A percentile compares a stretch with the other conserved stretches of the same genome.
Conservation (phyloP, 192 early-diverging fungal genomes). For the Rhizophlyctis rosea region DNA sequence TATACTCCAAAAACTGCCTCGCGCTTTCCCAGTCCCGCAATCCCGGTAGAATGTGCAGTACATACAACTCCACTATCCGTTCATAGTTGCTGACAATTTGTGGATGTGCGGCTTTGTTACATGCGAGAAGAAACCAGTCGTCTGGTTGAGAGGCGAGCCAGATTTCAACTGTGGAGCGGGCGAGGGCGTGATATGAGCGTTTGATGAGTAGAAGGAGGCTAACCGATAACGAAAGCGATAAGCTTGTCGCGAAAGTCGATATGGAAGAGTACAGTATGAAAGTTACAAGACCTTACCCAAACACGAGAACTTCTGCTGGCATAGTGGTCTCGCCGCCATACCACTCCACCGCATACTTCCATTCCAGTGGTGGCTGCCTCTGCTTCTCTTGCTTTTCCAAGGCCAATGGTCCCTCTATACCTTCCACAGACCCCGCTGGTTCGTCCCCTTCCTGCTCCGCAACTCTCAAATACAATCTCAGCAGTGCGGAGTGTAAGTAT, state of each 20-base stretch:
- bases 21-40: slow-evolving; percentile 21
- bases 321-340: neutral
- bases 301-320: neutral
- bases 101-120: neutral
- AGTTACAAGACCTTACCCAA: neutral
- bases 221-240: neutral
- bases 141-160: neutral
- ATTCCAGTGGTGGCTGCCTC: too few species aligned
- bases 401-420: neutral
- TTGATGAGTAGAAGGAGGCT: neutral
- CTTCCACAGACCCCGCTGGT: neutral
- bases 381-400: too few species aligned
- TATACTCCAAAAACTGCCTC: slow-evolving; percentile 24
- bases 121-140: neutral
- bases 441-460: neutral
- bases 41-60: slow-evolving; percentile 19
- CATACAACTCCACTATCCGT: slow-evolving; percentile 24
- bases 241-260: neutral
- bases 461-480: neutral
- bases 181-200: neutral
- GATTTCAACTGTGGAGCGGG: neutral
- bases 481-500: neutral
- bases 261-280: too few species aligned
- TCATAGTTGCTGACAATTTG: slow-evolving; percentile 27
- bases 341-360: neutral